Evolutionary conservation across 257 asterid species (phyloP).

Genomic region (Thymus mandschuricus): DNA sequence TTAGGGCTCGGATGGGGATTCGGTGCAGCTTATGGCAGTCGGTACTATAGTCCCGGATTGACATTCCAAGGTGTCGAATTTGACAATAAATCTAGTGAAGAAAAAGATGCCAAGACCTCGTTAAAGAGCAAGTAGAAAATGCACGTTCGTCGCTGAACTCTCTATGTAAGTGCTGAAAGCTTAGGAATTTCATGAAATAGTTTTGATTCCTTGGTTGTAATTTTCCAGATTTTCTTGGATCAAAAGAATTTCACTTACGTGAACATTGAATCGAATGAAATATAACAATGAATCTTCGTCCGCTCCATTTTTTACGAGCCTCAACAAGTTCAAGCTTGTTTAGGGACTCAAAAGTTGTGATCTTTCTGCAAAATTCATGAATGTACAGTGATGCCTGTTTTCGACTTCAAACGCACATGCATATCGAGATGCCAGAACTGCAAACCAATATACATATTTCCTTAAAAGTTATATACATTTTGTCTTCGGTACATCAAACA

Average conservation of each 20-base stretch:
- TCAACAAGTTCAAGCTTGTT: too few species aligned
- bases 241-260: not conserved
- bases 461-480: conserved; percentile 19
- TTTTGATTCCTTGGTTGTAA: not conserved
- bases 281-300: too few species aligned
- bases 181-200: not conserved
- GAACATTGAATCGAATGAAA: too few species aligned
- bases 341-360: too few species aligned
- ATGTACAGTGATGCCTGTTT: not conserved
- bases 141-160: not conserved
- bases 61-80: conserved; percentile 66
- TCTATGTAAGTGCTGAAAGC: not conserved
- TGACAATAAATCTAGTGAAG: conserved; percentile 44
- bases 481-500: conserved; percentile 17
- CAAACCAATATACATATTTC: conserved; percentile 7
- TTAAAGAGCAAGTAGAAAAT: conserved; percentile 39
- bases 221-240: not conserved
- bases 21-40: conserved; percentile 84
- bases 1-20: conserved; percentile 98
- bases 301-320: too few species aligned
- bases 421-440: conserved; percentile 19
- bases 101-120: conserved; percentile 41
- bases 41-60: conserved; percentile 70
- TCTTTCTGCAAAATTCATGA: not conserved
- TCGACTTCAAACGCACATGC: conserved; percentile 9